Percentiles rank a stretch among this genome's conserved stretches.
These are phyloP conservation scores for Lactarius sp. DNA, from an alignment of 768 basidiomycete species.

Conservation along the genomic window DNA sequence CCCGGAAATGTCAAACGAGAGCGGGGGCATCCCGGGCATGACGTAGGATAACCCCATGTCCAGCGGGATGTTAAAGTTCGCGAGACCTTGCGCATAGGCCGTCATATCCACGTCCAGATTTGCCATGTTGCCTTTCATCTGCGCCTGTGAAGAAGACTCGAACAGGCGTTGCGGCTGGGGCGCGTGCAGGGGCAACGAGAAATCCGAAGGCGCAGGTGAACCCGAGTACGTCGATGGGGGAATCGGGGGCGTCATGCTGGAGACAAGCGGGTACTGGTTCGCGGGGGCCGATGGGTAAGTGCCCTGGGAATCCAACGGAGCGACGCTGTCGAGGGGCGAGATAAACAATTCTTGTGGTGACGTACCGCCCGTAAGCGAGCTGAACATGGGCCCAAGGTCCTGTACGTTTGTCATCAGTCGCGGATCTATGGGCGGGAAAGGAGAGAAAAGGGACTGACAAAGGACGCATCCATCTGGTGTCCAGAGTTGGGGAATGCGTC, in stretches of 20 bases:
- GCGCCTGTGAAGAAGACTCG: not conserved
- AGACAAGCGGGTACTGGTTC: not conserved
- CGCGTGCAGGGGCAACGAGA: constrained; percentile 22
- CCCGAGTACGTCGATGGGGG: constrained; percentile 25
- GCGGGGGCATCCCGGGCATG: constrained; percentile 17
- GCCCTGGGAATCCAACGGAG: not conserved
- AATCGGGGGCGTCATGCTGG: constrained; percentile 11
- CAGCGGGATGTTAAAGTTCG: constrained; percentile 19
- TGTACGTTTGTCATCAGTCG: not conserved
- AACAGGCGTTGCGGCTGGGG: constrained; percentile 22
- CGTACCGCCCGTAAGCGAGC: constrained; percentile 12
- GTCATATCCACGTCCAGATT: constrained; percentile 16
- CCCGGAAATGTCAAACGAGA: constrained; percentile 19
- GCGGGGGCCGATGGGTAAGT: not conserved
- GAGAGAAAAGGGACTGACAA: constrained; percentile 11
- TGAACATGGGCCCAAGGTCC: constrained; percentile 23
- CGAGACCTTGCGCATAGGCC: constrained; percentile 22
- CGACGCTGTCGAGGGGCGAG: constrained; percentile 22
- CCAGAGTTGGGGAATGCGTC: constrained; percentile 15
- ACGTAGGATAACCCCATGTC: constrained; percentile 23
- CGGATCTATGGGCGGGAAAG: not conserved
- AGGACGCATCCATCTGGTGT: constrained; percentile 18
- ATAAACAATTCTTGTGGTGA: constrained; percentile 18
- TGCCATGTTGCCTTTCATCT: not conserved
- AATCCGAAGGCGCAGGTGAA: constrained; percentile 25